Percentiles rank a stretch among this genome's conserved stretches.
phyloP scores from a whole-genome alignment of 1,284 basidiomycete genomes.

The Ceraceosorus bombacis region DNA sequence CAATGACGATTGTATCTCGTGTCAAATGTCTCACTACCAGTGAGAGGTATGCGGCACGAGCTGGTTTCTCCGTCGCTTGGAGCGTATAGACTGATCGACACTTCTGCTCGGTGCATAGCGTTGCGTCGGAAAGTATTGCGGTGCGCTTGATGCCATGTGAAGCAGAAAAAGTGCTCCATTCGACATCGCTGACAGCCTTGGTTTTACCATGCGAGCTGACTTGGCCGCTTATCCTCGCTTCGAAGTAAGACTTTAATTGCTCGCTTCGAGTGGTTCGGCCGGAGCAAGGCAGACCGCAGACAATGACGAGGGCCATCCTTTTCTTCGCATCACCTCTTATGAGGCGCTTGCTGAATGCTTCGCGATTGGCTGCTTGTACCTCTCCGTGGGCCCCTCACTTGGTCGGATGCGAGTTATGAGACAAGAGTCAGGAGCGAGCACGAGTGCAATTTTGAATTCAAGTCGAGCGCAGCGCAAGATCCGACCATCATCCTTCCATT shows the following conservation, averaged over 20 bases:
- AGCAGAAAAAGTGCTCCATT: conserved; percentile 52
- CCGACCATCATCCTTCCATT: too few species aligned
- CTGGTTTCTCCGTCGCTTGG: conserved; percentile 75
- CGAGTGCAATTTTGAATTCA: too few species aligned
- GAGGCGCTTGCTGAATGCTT: too few species aligned
- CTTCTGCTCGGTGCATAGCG: too few species aligned
- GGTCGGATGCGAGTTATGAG: too few species aligned
- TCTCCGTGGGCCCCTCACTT: too few species aligned
- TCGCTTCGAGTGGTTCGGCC: conserved; percentile 72
- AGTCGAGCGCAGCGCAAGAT: too few species aligned
- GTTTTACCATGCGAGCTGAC: conserved; percentile 56
- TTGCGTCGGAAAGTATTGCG: conserved; percentile 58
- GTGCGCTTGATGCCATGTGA: conserved; percentile 58
- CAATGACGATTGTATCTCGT: conserved; percentile 69
- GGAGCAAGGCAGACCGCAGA: conserved; percentile 80
- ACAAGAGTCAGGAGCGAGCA: too few species aligned
- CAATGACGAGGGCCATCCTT: conserved; percentile 81
- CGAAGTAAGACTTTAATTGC: conserved; percentile 62
- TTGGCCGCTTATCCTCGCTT: conserved; percentile 55
- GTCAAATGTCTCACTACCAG: conserved; percentile 69
- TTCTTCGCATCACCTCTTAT: too few species aligned
- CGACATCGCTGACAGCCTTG: conserved; percentile 45
- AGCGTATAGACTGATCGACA: conserved; percentile 53
- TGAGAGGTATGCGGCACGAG: conserved; percentile 77
- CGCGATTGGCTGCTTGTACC: too few species aligned